Evolutionary conservation across 768 basidiomycete species (phyloP), one percentile per base, ranked within the genome.

Genomic region (Rhizopogon vesiculosus): DNA sequence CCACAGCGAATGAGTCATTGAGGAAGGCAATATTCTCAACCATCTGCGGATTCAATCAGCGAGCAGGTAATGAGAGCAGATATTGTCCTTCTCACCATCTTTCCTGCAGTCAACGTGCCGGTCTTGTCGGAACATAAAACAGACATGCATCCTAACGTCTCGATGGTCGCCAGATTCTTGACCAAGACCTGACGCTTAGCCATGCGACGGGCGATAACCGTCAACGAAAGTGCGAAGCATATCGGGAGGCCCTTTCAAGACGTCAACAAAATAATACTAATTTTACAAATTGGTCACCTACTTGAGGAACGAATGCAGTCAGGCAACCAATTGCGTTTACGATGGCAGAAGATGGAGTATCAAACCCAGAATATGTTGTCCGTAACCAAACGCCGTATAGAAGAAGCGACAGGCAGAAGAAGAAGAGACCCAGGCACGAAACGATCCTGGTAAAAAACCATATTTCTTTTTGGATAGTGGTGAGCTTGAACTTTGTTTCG

Each of bases 101-200:
- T 64, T 6, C 71, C 72, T 52, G 72, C 59, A 1, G 85, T 86
- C 18, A 86, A 69, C 0, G 82, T 84, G 13, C 83, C 82, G 0
- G 83, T 83, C 66, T 87, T 87, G 63, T 86, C 80, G 5, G 75
- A 76, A 48, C 73, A 74, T 35, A 78, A 65, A 9, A 77, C 77
- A 53, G 81, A 80, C 64, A 87, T 83, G 9, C 79, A 76, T 7
- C 86, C 86, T 5, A 88, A 73, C 7, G 82, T 83, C 65, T 88
- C 86, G 29, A 88, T 83, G 6, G 83, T 87, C 28, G 83, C 76
- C 19, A 88, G 70, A 3, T 81, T 80, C 61, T 79, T 79, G 62
- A 75, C 77, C 13, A 82, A 65, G 19, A 84, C 78, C 59, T 78
- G 79, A 60, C 78, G 76, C 60, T 78, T 78, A 53, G 77, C 73